These are phyloP conservation scores for Thielaviopsis punctulata DNA, from an alignment of 2,329 filamentous ascomycete genomes.

Conservation along the genomic window DNA sequence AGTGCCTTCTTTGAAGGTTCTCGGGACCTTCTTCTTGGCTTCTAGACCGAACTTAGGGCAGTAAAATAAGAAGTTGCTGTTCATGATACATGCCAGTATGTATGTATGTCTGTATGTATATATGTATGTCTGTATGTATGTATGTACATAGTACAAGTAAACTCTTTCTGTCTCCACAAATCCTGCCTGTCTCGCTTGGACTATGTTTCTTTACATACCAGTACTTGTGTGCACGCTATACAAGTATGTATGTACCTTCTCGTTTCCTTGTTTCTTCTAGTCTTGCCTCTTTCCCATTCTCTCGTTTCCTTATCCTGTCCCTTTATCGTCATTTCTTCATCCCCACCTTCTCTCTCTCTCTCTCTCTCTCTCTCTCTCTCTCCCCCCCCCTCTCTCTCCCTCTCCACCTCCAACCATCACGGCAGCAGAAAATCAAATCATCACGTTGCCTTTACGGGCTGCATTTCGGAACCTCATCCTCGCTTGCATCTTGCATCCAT, in stretches of 20 bases:
- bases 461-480: neutral
- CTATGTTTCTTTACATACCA: neutral
- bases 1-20: too few relatives aligned
- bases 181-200: neutral
- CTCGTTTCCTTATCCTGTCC: neutral
- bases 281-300: neutral
- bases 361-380: neutral
- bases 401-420: neutral
- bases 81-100: too few relatives aligned
- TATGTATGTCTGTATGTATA: too few relatives aligned
- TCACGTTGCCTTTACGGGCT: neutral
- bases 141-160: too few relatives aligned
- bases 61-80: too few relatives aligned
- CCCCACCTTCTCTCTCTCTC: neutral
- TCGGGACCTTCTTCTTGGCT: too few relatives aligned
- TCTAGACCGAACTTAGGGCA: too few relatives aligned
- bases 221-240: too few relatives aligned
- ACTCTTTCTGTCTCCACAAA: neutral
- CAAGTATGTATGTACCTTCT: too few relatives aligned
- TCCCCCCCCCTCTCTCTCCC: neutral
- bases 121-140: too few relatives aligned
- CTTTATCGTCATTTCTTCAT: neutral
- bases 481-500: neutral
- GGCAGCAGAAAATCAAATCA: neutral
- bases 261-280: neutral